Conservation (phyloP, 2,329 filamentous ascomycete species). For the Apiospora aurea region DNA sequence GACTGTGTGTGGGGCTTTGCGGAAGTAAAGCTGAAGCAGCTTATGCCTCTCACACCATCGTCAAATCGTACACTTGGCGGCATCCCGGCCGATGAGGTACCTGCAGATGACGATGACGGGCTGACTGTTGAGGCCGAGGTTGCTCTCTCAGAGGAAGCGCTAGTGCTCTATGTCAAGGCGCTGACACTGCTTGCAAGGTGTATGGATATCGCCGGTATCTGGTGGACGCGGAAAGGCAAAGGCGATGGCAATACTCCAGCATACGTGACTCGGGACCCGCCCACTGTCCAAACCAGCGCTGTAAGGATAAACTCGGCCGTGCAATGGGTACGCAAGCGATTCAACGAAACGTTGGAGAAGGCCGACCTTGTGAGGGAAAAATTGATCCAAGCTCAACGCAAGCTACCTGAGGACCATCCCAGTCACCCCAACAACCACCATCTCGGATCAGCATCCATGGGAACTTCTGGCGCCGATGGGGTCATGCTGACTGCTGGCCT, state of each 20-base stretch:
- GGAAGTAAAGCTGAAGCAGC: constrained; percentile 97
- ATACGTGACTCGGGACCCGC: constrained; percentile 49
- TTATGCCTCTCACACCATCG: constrained; percentile 87
- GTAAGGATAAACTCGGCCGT: constrained; percentile 90
- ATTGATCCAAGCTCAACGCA: constrained; percentile 83
- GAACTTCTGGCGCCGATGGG: constrained; percentile 74
- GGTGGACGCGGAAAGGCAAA: constrained; percentile 86
- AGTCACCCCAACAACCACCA: constrained; percentile 83
- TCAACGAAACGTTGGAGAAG: constrained; percentile 97
- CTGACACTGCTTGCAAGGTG: constrained; percentile 88
- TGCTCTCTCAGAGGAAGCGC: constrained; percentile 87
- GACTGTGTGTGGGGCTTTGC: constrained; percentile 98
- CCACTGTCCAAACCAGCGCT: constrained; percentile 58
- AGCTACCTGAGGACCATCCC: constrained; percentile 83
- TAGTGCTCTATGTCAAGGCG: constrained; percentile 96
- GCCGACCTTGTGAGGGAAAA: constrained; percentile 92
- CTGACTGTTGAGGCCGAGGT: constrained; percentile 88
- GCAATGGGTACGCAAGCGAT: constrained; percentile 91
- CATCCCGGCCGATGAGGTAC: constrained; percentile 59
- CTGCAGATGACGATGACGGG: constrained; percentile 69
- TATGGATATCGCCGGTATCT: constrained; percentile 92
- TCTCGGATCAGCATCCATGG: constrained; percentile 61
- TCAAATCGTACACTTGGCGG: constrained; percentile 74
- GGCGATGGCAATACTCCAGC: constrained; percentile 59
- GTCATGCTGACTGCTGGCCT: constrained; percentile 87